phyloP scores from a whole-genome alignment of 352 stramenopile species.

The Phytophthora constricta region DNA sequence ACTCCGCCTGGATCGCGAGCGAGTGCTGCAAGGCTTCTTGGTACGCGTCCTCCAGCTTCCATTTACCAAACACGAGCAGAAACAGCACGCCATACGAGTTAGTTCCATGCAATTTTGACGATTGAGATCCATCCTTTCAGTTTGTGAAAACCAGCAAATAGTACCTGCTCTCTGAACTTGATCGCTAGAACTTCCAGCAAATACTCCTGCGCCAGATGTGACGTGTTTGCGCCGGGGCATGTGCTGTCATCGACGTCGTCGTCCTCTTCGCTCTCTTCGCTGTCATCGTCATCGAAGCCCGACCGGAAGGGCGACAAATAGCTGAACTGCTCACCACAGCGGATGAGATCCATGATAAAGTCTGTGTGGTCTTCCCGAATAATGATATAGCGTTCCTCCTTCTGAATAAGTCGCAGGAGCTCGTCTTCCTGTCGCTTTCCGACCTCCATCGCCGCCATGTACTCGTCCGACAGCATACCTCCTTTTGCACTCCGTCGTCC shows the following conservation, averaged over 20 bases:
- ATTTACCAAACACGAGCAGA: constrained; percentile 9
- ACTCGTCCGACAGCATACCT: constrained; percentile 65
- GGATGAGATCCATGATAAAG: constrained; percentile 84
- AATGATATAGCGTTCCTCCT: constrained; percentile 86
- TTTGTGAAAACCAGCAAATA: no score
- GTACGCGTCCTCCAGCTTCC: constrained; percentile 75
- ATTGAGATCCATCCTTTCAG: neutral
- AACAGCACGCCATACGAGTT: constrained; percentile 14
- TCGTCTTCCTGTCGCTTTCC: constrained; percentile 74
- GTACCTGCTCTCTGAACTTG: constrained; percentile 82
- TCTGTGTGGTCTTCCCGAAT: constrained; percentile 82
- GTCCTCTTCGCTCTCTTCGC: constrained; percentile 53
- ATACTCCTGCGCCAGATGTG: constrained; percentile 79
- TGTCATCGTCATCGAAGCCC: constrained; percentile 49
- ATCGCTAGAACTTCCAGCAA: constrained; percentile 79
- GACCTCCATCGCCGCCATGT: constrained; percentile 67
- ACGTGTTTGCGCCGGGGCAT: constrained; percentile 79
- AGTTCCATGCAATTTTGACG: constrained; percentile 7
- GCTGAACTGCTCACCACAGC: constrained; percentile 80
- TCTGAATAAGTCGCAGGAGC: constrained; percentile 76
- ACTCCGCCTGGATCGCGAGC: constrained; percentile 71
- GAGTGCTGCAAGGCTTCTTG: constrained; percentile 82
- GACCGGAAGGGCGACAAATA: constrained; percentile 58
- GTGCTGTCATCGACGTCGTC: constrained; percentile 69
- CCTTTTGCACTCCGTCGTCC: constrained; percentile 34